Percentiles rank a stretch among this genome's conserved stretches.
These are phyloP conservation scores for Ziziphus jujuba DNA, from an alignment of 306 rosid species.

Conservation along the genomic window DNA sequence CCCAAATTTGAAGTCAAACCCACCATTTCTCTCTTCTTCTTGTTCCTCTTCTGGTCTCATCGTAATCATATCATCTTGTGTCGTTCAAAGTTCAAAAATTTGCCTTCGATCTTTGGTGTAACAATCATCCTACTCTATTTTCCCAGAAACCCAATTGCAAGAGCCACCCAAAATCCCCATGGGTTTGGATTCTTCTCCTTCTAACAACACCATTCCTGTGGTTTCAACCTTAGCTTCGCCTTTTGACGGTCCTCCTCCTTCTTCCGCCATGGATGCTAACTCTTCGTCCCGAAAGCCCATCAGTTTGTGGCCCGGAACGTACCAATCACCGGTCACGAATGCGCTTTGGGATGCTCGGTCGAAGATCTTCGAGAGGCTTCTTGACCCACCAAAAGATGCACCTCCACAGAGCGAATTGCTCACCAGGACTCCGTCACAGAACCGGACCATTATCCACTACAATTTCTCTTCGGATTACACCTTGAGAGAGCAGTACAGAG, in stretches of 20 bases:
- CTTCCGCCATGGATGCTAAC: constrained; percentile 15
- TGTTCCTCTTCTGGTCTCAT: too few species aligned
- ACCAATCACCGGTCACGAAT: constrained; percentile 89
- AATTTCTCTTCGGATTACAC: constrained; percentile 75
- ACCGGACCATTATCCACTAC: constrained; percentile 67
- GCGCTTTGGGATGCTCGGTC: constrained; percentile 90
- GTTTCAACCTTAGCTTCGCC: constrained; percentile 42
- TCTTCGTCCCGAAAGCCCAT: constrained; percentile 57
- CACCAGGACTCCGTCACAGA: constrained; percentile 76
- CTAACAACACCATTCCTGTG: constrained; percentile 56
- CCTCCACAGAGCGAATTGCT: constrained; percentile 87
- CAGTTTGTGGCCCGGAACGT: constrained; percentile 88
- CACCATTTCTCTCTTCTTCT: too few species aligned
- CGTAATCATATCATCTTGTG: too few species aligned
- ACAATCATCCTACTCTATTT: too few species aligned
- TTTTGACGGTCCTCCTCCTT: constrained; percentile 8
- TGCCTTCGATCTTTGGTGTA: too few species aligned
- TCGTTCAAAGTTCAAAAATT: too few species aligned
- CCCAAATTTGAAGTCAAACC: too few species aligned
- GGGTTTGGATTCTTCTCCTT: constrained; percentile 54
- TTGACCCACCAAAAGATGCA: constrained; percentile 81
- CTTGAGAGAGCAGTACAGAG: constrained; percentile 85
- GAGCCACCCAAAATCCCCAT: constrained; percentile 21
- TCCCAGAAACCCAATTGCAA: constrained; percentile 5
- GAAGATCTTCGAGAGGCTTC: constrained; percentile 63